A percentile compares a stretch with the other conserved stretches of the same genome.
phyloP scores from a whole-genome alignment of 192 early-diverging fungal species.

The Allomyces javanicus region DNA sequence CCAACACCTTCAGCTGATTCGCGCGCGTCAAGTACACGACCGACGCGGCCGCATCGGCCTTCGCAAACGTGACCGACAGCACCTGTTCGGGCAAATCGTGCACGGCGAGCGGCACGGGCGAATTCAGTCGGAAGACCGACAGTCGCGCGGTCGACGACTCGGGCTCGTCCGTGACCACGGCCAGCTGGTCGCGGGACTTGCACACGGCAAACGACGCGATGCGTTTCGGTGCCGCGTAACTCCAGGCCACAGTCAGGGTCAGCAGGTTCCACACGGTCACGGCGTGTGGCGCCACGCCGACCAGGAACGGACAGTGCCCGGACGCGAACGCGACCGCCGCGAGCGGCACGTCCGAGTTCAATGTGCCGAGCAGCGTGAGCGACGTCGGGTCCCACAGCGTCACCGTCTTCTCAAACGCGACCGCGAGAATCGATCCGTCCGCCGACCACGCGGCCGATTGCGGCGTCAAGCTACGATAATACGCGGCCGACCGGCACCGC shows the following conservation, averaged over 20 bases:
- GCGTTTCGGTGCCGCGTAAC: neutral
- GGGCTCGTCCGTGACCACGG: neutral
- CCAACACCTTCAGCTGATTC: neutral
- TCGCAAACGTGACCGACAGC: neutral
- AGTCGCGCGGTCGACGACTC: neutral
- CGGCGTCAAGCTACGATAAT: conserved; percentile 37
- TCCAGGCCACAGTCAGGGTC: conserved; percentile 43
- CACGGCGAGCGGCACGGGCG: neutral
- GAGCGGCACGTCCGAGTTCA: conserved; percentile 27
- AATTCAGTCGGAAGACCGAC: neutral
- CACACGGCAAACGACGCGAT: neutral
- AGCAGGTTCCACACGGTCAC: conserved; percentile 68
- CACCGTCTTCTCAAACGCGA: conserved; percentile 47
- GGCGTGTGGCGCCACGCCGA: conserved; percentile 30
- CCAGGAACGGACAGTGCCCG: conserved; percentile 33
- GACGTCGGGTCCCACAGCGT: conserved; percentile 60
- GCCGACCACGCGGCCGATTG: conserved; percentile 39
- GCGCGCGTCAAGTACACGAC: neutral
- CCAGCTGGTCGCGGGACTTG: neutral
- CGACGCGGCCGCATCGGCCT: neutral
- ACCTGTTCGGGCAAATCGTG: neutral
- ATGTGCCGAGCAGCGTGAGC: conserved; percentile 24
- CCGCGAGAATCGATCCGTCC: conserved; percentile 58
- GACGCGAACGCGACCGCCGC: conserved; percentile 28
- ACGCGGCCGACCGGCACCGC: conserved; percentile 34